phyloP scores from a whole-genome alignment of 1,284 basidiomycete species.

The Coniferiporia weirii region DNA sequence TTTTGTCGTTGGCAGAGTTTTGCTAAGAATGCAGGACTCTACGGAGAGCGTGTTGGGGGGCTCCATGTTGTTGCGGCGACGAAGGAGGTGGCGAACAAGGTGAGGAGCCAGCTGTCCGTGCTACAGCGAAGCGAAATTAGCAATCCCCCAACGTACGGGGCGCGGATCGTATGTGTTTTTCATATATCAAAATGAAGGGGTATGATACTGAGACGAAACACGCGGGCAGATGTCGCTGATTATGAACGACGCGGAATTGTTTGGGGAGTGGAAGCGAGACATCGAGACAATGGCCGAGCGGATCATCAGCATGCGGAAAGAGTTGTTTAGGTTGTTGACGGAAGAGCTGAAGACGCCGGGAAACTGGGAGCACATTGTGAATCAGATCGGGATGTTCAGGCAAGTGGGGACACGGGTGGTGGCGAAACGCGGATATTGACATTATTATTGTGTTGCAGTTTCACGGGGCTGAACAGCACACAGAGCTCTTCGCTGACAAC shows the following conservation, averaged over 20 bases:
- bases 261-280: constrained; percentile 86
- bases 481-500: constrained; percentile 75
- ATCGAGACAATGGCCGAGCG: constrained; percentile 89
- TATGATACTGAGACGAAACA: constrained; percentile 7
- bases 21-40: constrained; percentile 94
- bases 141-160: constrained; percentile 88
- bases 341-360: constrained; percentile 88
- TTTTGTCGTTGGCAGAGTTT: constrained; percentile 61
- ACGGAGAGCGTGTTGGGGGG: constrained; percentile 86
- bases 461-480: constrained; percentile 66
- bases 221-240: constrained; percentile 65
- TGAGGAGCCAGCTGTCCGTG: constrained; percentile 83
- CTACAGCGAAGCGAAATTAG: constrained; percentile 90
- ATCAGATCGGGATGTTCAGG: constrained; percentile 94
- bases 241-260: constrained; percentile 66
- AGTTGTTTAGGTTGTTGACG: constrained; percentile 74
- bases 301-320: constrained; percentile 86
- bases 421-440: constrained; percentile 5
- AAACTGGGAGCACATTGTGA: constrained; percentile 85
- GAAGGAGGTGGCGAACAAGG: constrained; percentile 62
- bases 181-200: background rate
- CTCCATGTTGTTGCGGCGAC: constrained; percentile 67
- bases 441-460: constrained; percentile 42
- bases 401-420: constrained; percentile 31
- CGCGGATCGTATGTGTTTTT: constrained; percentile 63